Conservation (phyloP, 257 asterid genomes). For the Rhazya stricta region DNA sequence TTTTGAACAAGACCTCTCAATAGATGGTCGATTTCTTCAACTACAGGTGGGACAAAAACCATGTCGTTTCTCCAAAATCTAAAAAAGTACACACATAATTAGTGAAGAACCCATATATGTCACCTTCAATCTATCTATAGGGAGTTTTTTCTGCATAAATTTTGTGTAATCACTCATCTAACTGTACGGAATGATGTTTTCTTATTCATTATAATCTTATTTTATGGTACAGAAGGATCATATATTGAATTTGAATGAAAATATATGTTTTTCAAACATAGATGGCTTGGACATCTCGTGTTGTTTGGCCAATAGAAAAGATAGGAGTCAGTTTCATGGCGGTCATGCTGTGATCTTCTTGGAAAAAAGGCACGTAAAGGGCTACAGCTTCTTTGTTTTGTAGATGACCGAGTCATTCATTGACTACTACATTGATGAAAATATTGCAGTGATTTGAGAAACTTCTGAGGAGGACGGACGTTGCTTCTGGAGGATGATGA, state of each 20-base stretch:
- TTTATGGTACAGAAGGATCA: background rate
- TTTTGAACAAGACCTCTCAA: constrained; percentile 31
- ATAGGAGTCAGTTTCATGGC: background rate
- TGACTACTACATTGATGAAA: background rate
- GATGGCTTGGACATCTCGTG: too few species aligned
- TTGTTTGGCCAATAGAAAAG: background rate
- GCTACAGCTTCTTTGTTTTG: background rate
- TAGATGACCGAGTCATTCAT: background rate
- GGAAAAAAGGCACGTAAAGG: background rate
- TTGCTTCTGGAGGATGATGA: background rate
- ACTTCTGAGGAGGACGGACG: background rate
- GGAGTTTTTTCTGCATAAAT: background rate
- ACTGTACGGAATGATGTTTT: constrained; percentile 22
- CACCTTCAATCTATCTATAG: background rate
- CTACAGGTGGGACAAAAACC: constrained; percentile 33
- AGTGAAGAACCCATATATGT: constrained; percentile 4
- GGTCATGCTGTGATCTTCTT: too few species aligned
- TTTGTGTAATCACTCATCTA: constrained; percentile 11
- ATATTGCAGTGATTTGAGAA: background rate
- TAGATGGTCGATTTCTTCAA: constrained; percentile 48
- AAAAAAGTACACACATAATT: constrained; percentile 5
- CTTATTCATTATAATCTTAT: background rate
- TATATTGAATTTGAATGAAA: background rate
- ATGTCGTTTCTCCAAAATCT: constrained; percentile 20
- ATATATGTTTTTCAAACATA: background rate